Evolutionary conservation across 345 rosid species (phyloP).

Genomic region (Gossypium thurberi): DNA sequence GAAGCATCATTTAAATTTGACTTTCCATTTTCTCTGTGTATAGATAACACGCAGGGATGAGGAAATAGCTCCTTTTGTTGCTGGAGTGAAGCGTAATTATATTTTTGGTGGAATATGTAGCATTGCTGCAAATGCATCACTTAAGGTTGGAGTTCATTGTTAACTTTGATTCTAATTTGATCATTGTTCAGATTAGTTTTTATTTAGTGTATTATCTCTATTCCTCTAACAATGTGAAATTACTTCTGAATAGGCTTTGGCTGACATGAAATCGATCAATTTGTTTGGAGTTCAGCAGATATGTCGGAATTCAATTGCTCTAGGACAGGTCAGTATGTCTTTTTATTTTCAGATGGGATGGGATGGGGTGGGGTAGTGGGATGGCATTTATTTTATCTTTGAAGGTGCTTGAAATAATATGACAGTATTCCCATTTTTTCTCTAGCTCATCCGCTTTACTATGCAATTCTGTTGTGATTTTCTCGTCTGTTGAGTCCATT

Average conservation of each 20-base stretch:
- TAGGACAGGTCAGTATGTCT: constrained; percentile 71
- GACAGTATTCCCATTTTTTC: background rate
- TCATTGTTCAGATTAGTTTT: constrained; percentile 1
- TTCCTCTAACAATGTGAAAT: constrained; percentile 10
- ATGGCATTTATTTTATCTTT: background rate
- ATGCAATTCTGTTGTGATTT: background rate
- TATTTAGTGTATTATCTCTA: background rate
- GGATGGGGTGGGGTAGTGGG: background rate
- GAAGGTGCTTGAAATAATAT: background rate
- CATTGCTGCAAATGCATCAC: constrained; percentile 73
- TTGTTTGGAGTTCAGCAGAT: constrained; percentile 98
- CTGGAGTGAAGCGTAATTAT: constrained; percentile 64
- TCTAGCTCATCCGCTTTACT: background rate
- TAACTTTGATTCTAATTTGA: background rate
- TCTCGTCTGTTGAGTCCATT: background rate
- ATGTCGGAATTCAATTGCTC: constrained; percentile 90
- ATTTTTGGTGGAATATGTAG: constrained; percentile 95
- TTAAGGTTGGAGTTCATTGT: constrained; percentile 53
- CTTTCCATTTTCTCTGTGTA: constrained; percentile 2
- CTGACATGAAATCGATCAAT: constrained; percentile 71
- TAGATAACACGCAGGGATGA: constrained; percentile 96
- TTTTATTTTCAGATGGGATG: background rate
- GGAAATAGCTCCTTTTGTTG: constrained; percentile 85
- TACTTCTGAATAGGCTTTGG: constrained; percentile 56
- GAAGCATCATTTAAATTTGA: background rate